Evolutionary conservation across 2,329 filamentous ascomycete species (phyloP), one percentile per base, ranked within the genome.

Genomic region (Rhynchosporium graminicola): DNA sequence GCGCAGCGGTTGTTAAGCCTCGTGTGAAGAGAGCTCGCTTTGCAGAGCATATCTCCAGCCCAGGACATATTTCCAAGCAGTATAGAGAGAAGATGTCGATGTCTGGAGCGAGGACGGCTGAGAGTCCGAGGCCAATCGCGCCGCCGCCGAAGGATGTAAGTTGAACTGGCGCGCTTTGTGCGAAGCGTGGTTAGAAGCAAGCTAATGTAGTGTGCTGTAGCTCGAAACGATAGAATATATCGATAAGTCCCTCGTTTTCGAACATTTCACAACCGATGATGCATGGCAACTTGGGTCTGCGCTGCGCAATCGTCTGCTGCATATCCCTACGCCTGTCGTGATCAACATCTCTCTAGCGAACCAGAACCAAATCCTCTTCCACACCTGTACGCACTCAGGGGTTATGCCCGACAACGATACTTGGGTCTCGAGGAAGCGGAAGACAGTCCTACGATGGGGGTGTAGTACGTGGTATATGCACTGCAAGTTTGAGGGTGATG

Each of bases 371-470:
- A 79, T 85, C 1, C 76, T 94, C 26, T 94, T 92, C 79, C 89
- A 92, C 73, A 79, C 81, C 62, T 85, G 83, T 3, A 88, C 87
- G 0, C 83, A 88, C 46, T 77, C 84, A 0, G 90, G 90, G 6
- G 84, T 86, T 4, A 80, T 82, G 64, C 87, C 89, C 0, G 91
- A 94, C 74, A 88, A 90, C 71, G 87, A 90, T 73, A 76, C 77
- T 33, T 91, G 87, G 88, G 87, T 91, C 28, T 76, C 80, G 43
- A 80, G 90, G 40, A 94, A 95, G 80, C 79, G 87, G 13, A 85
- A 85, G 63, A 88, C 88, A 0, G 90, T 92, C 6, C 77, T 92
- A 58, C 79, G 90, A 9, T 94, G 85, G 77, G 89, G 89, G 0
- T 77, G 80, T 64, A 87, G 83, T 66, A 89, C 87, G 3, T 93